These are phyloP conservation scores for Cotoneaster glaucophyllus DNA, from an alignment of 306 rosid genomes.

Conservation along the genomic window DNA sequence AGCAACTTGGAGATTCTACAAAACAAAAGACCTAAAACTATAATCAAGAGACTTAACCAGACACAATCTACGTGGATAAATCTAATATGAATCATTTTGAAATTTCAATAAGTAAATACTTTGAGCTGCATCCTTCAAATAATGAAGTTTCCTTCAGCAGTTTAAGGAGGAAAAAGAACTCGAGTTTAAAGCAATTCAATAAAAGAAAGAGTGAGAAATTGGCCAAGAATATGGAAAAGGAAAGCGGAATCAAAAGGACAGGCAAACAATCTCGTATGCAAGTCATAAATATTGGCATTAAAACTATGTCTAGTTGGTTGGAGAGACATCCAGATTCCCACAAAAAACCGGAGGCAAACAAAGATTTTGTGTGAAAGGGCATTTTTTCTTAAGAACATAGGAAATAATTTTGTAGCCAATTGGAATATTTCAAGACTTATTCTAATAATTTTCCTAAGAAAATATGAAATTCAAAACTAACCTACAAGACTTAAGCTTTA, in stretches of 20 bases:
- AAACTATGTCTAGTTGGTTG: background rate
- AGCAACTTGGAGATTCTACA: conserved; percentile 55
- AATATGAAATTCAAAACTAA: background rate
- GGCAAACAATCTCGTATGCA: background rate
- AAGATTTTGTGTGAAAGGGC: background rate
- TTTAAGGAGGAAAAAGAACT: background rate
- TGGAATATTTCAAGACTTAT: too few relatives aligned
- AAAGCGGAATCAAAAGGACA: background rate
- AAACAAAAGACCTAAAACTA: conserved; percentile 25
- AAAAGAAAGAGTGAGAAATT: background rate
- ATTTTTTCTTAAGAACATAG: too few relatives aligned
- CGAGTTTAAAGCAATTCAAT: background rate
- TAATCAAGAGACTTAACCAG: conserved; percentile 19
- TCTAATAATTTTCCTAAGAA: too few relatives aligned
- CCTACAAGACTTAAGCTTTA: background rate
- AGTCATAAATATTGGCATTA: background rate
- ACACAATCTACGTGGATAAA: background rate
- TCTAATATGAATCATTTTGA: background rate
- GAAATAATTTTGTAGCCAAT: too few relatives aligned
- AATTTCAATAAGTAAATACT: background rate
- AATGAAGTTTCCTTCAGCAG: background rate
- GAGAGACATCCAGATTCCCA: background rate
- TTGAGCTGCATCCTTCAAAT: background rate
- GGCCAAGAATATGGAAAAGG: background rate
- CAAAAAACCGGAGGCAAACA: background rate